Base-by-base conservation (phyloP, 495 filamentous ascomycete species). In the Saxispiralis lemnorum region DNA sequence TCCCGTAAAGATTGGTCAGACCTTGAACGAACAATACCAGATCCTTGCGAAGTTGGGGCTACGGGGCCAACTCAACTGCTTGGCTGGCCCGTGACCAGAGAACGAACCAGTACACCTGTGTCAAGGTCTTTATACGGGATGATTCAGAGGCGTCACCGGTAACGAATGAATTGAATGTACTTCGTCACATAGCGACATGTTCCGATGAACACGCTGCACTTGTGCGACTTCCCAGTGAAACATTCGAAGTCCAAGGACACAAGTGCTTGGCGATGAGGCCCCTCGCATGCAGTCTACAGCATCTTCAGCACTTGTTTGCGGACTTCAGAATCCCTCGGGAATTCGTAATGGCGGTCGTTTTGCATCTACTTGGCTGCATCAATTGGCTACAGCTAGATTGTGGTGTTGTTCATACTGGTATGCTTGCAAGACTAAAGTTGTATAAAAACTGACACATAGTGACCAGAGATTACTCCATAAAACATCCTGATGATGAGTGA, bases 1-100 rank as follows among this genome's bases (percentile, higher is more conserved):
- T 54, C 66, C 67, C 5, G 66, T 67, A 18, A 55, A 55, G 38
- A 67, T 72, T 41, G 67, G 67, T 20, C 65, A 74, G 44, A 54
- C 70, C 12, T 58, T 66, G 39, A 39, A 61, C 31, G 55, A 58
- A 38, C 62, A 60, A 31, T 75, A 74, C 45, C 55, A 69, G 46
- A 56, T 73, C 31, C 44, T 68, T 4, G 63, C 62, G 6, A 75
- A 75, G 53, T 60, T 73, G 31, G 71, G 72, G n/a, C 13, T 73
- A 62, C 46, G 70, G 71, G 32, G 47, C 65, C 7, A 62, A 58
- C 35, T 75, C 70, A 17, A 75, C 70, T 6, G 65, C 62, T 11
- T 73, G 51, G 53, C 53, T 56, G 19, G 31, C 24, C 19, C 30
- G 39, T 19, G 40, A 48, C 31, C 18, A 34, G 41, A 35, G 39